Conservation (phyloP, 805 yeast species). For the Pichia nanzhaoensis region DNA sequence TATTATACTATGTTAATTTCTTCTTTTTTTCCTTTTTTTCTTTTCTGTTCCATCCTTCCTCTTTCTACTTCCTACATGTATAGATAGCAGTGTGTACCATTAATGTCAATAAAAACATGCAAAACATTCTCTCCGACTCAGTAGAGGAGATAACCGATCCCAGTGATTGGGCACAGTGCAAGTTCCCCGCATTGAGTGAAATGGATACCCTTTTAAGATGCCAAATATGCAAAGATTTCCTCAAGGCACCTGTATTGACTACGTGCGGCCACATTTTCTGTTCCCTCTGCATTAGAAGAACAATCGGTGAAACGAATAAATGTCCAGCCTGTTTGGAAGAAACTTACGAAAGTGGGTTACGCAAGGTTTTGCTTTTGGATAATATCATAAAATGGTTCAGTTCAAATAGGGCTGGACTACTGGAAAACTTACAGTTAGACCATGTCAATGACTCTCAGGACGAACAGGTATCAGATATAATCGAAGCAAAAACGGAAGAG, state of each 20-base stretch:
- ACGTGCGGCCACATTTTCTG: constrained; percentile 88
- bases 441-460: constrained; percentile 12
- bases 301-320: constrained; percentile 47
- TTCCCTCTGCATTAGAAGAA: constrained; percentile 74
- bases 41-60: not conserved
- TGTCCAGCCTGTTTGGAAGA: constrained; percentile 79
- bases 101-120: no score
- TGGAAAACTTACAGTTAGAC: constrained; percentile 25
- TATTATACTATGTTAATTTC: no score
- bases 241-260: constrained; percentile 74
- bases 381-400: constrained; percentile 55
- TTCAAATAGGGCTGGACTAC: constrained; percentile 34
- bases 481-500: constrained; percentile 19
- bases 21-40: not conserved
- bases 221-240: constrained; percentile 80
- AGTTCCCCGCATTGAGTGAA: constrained; percentile 47
- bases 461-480: constrained; percentile 23
- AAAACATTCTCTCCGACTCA: constrained; percentile 14
- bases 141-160: constrained; percentile 49
- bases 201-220: constrained; percentile 73
- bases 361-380: constrained; percentile 63
- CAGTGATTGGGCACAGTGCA: constrained; percentile 57
- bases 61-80: not conserved
- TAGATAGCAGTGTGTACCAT: no score
- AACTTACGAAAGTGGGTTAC: constrained; percentile 60